Evolutionary conservation across 768 basidiomycete species (phyloP).

Genomic region (Pleurotus giganteus): DNA sequence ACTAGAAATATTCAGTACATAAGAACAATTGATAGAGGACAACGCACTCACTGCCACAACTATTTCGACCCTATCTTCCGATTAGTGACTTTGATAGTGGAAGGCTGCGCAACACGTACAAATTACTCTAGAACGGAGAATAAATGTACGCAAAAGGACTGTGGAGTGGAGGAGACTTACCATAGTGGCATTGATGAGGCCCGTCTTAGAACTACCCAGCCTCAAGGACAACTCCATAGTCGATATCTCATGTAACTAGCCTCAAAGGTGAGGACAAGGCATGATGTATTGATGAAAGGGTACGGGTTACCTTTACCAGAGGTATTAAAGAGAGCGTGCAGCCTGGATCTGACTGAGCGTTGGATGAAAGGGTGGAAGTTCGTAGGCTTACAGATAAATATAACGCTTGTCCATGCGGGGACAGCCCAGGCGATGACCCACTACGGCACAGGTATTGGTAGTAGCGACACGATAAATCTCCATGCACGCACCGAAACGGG

Average conservation of each 20-base stretch:
- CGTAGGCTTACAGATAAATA: conserved; percentile 56
- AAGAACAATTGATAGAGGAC: neutral
- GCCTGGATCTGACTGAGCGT: conserved; percentile 33
- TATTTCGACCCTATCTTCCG: conserved; percentile 47
- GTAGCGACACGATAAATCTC: neutral
- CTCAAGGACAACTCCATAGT: conserved; percentile 72
- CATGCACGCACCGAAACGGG: conserved; percentile 55
- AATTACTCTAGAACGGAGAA: conserved; percentile 51
- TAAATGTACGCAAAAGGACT: conserved; percentile 5
- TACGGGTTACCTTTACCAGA: conserved; percentile 59
- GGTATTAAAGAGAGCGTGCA: conserved; percentile 74
- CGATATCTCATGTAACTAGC: conserved; percentile 72
- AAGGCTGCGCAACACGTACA: conserved; percentile 38
- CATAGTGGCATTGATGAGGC: conserved; percentile 79
- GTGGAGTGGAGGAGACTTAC: conserved; percentile 33
- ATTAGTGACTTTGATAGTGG: neutral
- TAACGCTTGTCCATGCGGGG: conserved; percentile 46
- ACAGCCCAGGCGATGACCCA: conserved; percentile 53
- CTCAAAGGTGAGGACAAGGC: neutral
- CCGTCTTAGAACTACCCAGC: conserved; percentile 75
- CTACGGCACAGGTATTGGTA: conserved; percentile 27
- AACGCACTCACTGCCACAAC: conserved; percentile 66
- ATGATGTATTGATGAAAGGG: neutral
- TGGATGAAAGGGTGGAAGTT: neutral
- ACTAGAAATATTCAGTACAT: conserved; percentile 33